Percentiles rank a stretch among this genome's conserved stretches.
Evolutionary conservation across 805 yeast genomes (phyloP).

Genomic region (Pichia scutulata): DNA sequence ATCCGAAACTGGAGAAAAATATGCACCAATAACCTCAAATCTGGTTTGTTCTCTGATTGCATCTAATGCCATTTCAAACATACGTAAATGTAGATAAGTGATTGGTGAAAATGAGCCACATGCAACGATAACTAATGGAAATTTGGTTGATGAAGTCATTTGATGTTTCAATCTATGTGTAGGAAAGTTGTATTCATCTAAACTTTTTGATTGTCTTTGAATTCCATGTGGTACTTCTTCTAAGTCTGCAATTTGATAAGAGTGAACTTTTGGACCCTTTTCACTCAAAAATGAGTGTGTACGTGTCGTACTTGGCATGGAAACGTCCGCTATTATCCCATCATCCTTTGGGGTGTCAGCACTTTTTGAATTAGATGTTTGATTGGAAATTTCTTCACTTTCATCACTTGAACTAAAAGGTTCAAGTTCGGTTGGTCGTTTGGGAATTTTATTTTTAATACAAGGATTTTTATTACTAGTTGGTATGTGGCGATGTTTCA

Average conservation of each 20-base stretch:
- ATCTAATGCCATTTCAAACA: constrained; percentile 99
- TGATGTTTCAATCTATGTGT: constrained; percentile 72
- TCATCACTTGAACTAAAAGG: constrained; percentile 47
- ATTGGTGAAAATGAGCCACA: constrained; percentile 97
- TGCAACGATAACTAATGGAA: constrained; percentile 90
- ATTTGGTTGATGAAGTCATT: constrained; percentile 64
- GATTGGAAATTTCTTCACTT: constrained; percentile 12
- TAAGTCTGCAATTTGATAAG: constrained; percentile 76
- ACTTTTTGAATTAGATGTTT: background rate
- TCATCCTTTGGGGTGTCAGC: background rate
- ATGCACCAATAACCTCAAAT: constrained; percentile 95
- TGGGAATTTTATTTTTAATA: constrained; percentile 25
- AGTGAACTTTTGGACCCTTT: constrained; percentile 36
- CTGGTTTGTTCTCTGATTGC: constrained; percentile 84
- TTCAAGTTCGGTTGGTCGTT: constrained; percentile 51
- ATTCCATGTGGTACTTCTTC: constrained; percentile 97
- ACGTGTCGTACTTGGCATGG: constrained; percentile 23
- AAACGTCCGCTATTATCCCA: background rate
- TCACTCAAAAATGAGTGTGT: constrained; percentile 21
- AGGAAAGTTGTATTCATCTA: constrained; percentile 74
- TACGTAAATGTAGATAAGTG: constrained; percentile 87
- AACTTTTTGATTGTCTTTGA: constrained; percentile 70
- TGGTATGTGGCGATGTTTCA: constrained; percentile 1
- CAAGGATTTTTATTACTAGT: background rate
- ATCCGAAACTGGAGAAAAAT: constrained; percentile 89